phyloP scores from a whole-genome alignment of 495 filamentous ascomycete genomes.

The Haplographium delicatum region DNA sequence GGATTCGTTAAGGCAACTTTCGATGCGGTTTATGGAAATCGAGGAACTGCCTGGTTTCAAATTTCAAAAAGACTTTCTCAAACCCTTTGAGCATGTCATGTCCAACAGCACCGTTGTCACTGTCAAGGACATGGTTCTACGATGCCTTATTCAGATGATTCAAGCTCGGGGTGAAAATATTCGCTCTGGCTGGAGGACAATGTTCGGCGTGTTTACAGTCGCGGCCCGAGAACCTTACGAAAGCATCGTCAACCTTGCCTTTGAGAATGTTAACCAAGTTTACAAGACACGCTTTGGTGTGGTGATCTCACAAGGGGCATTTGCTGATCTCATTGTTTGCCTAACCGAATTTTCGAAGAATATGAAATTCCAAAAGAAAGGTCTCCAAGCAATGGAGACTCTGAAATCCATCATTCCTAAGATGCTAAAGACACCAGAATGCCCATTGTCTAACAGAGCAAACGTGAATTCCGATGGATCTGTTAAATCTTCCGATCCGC shows the following conservation, averaged over 20 bases:
- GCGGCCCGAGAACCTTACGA: conserved; percentile 92
- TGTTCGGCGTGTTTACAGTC: conserved; percentile 98
- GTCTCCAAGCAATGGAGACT: conserved; percentile 90
- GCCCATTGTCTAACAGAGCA: conserved; percentile 67
- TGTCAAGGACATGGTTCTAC: conserved; percentile 96
- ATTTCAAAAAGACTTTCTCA: conserved; percentile 98
- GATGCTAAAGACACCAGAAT: conserved; percentile 95
- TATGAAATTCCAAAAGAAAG: conserved; percentile 95
- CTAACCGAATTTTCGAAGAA: conserved; percentile 99
- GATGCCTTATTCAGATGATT: conserved; percentile 99
- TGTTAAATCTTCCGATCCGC: conserved; percentile 17
- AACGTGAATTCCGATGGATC: conserved; percentile 29
- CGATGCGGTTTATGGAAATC: conserved; percentile 98
- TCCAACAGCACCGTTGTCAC: conserved; percentile 80
- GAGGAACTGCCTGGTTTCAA: conserved; percentile 98
- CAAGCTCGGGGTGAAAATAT: conserved; percentile 95
- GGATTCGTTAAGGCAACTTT: conserved; percentile 89
- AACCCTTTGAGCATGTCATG: conserved; percentile 97
- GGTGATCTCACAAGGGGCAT: conserved; percentile 92
- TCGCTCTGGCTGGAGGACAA: conserved; percentile 94
- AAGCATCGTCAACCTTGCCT: conserved; percentile 91
- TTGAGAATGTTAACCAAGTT: conserved; percentile 95
- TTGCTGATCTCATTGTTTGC: conserved; percentile 93
- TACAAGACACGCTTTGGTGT: conserved; percentile 96
- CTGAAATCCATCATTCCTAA: conserved; percentile 84